Evolutionary conservation across 1,139 yeast genomes (phyloP).

Genomic region (Yamadazyma blattariae): DNA sequence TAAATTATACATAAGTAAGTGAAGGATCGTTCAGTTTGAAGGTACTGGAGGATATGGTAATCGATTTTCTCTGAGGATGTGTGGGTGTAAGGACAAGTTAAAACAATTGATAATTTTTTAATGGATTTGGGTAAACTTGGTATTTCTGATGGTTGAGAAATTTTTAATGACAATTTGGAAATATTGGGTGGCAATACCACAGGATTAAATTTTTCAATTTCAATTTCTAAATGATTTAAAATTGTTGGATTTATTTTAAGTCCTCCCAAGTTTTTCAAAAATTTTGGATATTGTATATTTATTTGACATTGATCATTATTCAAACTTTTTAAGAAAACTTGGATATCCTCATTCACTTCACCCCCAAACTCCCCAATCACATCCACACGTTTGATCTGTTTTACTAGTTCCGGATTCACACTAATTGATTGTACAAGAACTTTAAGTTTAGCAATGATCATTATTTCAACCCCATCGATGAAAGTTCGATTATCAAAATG

Average conservation of each 20-base stretch:
- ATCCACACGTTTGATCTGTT: conserved; percentile 21
- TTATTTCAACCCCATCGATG: conserved; percentile 14
- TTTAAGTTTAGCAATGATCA: conserved; percentile 30
- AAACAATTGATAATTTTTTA: conserved; percentile 3
- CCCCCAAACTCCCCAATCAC: conserved; percentile 24
- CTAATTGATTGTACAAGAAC: conserved; percentile 24
- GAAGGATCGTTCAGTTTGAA: not conserved
- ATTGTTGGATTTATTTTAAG: too few species aligned
- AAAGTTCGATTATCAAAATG: conserved; percentile 22
- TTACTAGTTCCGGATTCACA: conserved; percentile 25
- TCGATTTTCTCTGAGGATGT: conserved; percentile 5
- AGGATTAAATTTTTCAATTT: too few species aligned
- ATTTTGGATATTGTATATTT: too few species aligned
- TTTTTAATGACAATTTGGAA: too few species aligned
- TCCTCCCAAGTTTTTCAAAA: too few species aligned
- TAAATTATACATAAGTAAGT: conserved; percentile 10
- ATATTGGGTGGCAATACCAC: too few species aligned
- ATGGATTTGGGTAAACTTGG: not conserved
- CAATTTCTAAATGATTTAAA: too few species aligned
- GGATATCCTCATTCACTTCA: too few species aligned
- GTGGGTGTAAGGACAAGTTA: conserved; percentile 8
- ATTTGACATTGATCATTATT: too few species aligned
- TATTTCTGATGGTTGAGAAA: not conserved
- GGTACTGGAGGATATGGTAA: too few species aligned
- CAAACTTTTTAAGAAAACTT: too few species aligned